A percentile compares a stretch with the other conserved stretches of the same genome.
These are phyloP conservation scores for Chaetoceros tenuissimus DNA, from an alignment of 108 stramenopile genomes.

Conservation along the genomic window DNA sequence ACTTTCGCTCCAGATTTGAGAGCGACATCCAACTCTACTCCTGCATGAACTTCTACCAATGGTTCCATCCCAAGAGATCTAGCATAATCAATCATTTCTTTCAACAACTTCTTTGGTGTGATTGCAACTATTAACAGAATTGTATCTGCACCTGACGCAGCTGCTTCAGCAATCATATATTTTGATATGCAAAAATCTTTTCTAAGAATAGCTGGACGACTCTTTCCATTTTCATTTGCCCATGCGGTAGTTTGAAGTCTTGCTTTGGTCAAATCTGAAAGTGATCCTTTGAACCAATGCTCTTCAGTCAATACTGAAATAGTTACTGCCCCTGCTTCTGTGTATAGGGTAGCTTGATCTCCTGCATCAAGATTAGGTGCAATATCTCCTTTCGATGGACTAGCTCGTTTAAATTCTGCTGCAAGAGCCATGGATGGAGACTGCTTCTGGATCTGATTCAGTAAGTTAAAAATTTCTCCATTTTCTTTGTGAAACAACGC, in stretches of 20 bases:
- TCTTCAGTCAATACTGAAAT: conserved; percentile 94
- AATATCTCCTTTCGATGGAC: conserved; percentile 93
- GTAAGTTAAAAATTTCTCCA: conserved; percentile 57
- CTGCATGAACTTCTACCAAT: conserved; percentile 92
- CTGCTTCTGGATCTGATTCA: conserved; percentile 40
- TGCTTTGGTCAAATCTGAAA: conserved; percentile 71
- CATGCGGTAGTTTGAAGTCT: conserved; percentile 35
- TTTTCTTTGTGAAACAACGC: conserved; percentile 34
- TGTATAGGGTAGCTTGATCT: conserved; percentile 78
- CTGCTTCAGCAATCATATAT: conserved; percentile 92
- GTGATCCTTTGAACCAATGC: conserved; percentile 87
- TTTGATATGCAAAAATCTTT: conserved; percentile 91
- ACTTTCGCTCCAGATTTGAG: conserved; percentile 82
- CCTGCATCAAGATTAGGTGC: conserved; percentile 49
- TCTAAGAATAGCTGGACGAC: conserved; percentile 81
- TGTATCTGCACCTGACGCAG: conserved; percentile 91
- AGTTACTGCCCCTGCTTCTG: conserved; percentile 80
- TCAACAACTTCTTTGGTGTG: conserved; percentile 54
- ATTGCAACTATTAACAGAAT: conserved; percentile 93
- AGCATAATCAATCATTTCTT: conserved; percentile 63
- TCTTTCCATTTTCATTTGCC: neutral
- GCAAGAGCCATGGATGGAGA: conserved; percentile 84
- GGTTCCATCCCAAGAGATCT: conserved; percentile 89
- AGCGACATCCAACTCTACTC: conserved; percentile 85
- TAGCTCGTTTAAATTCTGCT: conserved; percentile 98